These are phyloP conservation scores for Berberis thunbergii DNA, from an alignment of 164 flowering plant genomes.

Conservation along the genomic window DNA sequence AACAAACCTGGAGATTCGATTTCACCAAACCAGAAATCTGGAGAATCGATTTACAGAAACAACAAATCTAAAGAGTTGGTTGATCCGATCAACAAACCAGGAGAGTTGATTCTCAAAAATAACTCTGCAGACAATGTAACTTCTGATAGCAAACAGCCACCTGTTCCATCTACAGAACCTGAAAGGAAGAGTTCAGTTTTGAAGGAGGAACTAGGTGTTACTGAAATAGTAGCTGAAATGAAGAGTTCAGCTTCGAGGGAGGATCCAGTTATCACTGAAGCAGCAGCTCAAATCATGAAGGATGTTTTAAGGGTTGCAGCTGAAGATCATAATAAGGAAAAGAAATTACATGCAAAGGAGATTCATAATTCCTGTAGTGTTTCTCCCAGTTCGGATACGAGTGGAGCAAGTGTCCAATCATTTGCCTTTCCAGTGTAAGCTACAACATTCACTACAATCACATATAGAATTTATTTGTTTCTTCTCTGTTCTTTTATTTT, in stretches of 20 bases:
- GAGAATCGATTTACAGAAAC: conserved; percentile 16
- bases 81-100: not conserved
- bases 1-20: conserved; percentile 14
- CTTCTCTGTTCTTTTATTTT: not conserved
- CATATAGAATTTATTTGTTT: not conserved
- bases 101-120: conserved; percentile 20
- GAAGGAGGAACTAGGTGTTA: conserved; percentile 3
- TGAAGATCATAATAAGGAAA: conserved; percentile 8
- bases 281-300: conserved; percentile 18
- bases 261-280: not conserved
- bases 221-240: not conserved
- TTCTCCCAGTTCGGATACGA: conserved; percentile 34
- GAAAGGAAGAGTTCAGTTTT: conserved; percentile 7
- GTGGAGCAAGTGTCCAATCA: conserved; percentile 30
- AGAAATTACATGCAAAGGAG: not conserved
- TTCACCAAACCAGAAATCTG: conserved; percentile 9
- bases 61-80: not conserved
- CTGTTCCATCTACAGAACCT: not conserved
- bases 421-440: conserved; percentile 64
- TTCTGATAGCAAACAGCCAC: not conserved
- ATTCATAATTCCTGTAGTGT: conserved; percentile 12
- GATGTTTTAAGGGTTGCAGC: conserved; percentile 9
- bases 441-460: not conserved
- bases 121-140: conserved; percentile 5
- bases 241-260: conserved; percentile 8